phyloP scores from a whole-genome alignment of 2,329 filamentous ascomycete species.

The Colletotrichum horii region DNA sequence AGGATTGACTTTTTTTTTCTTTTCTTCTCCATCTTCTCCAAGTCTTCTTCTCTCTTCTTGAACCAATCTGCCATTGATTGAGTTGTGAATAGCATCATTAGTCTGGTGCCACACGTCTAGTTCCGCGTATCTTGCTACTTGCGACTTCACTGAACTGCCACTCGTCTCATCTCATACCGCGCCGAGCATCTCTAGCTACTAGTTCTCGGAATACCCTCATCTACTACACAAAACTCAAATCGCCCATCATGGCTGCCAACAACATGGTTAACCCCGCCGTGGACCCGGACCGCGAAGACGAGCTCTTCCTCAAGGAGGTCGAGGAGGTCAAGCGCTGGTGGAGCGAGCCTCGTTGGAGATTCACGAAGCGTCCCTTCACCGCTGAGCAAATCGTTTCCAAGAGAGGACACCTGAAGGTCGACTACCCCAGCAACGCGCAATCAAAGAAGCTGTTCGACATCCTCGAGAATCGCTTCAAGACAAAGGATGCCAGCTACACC shows the following conservation, averaged over 20 bases:
- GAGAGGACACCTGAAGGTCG: constrained; percentile 86
- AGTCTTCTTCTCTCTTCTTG: not conserved
- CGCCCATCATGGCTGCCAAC: constrained; percentile 60
- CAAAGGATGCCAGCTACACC: constrained; percentile 86
- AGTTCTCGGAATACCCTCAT: not conserved
- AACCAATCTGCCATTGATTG: not conserved
- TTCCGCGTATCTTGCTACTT: not conserved
- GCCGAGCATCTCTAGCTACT: not conserved
- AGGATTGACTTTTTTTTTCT: constrained; percentile 19
- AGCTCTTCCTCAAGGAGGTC: constrained; percentile 82
- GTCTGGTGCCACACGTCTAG: not conserved
- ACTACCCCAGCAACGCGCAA: constrained; percentile 88
- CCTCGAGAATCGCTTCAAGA: constrained; percentile 87
- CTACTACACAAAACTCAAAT: not conserved
- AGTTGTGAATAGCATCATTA: constrained; percentile 21
- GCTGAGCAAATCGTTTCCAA: constrained; percentile 97
- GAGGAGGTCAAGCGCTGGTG: constrained; percentile 93
- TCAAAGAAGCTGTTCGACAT: constrained; percentile 95
- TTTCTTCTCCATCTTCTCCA: constrained; percentile 17
- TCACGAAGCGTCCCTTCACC: constrained; percentile 91
- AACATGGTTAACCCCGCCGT: constrained; percentile 66
- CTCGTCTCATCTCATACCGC: not conserved
- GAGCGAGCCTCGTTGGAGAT: constrained; percentile 88
- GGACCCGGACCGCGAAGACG: constrained; percentile 62
- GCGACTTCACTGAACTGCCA: not conserved